phyloP scores from a whole-genome alignment of 305 asterid genomes.

The Petunia hybrid region DNA sequence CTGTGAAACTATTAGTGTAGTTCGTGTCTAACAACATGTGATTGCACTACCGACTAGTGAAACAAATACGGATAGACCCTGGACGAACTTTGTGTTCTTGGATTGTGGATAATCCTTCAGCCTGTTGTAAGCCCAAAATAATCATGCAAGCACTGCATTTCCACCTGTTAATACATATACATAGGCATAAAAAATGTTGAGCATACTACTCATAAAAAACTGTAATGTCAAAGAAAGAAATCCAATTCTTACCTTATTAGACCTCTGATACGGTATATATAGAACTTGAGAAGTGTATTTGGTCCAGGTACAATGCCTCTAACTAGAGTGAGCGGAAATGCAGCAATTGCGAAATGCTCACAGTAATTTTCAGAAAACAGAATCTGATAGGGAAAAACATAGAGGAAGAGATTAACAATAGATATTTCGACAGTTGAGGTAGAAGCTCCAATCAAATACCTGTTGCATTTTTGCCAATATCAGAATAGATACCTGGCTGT shows the following conservation, averaged over 20 bases:
- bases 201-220: neutral
- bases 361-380: neutral
- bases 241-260: conserved; percentile 35
- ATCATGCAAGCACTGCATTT: conserved; percentile 36
- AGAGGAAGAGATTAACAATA: no score
- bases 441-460: conserved; percentile 39
- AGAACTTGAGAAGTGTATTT: conserved; percentile 32
- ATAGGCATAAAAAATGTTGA: neutral
- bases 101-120: no score
- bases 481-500: conserved; percentile 39
- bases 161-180: conserved; percentile 36
- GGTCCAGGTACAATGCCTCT: conserved; percentile 36
- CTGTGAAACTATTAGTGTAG: no score
- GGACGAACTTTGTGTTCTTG: no score
- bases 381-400: neutral
- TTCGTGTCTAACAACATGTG: no score
- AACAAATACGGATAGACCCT: no score
- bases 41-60: no score
- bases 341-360: neutral
- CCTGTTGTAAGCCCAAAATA: conserved; percentile 41
- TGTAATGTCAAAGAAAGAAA: neutral
- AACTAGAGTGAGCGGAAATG: conserved; percentile 28
- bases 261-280: conserved; percentile 33
- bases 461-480: conserved; percentile 42
- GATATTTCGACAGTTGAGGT: conserved; percentile 34